Conservation (phyloP, 2,329 filamentous ascomycete species). For the Penicillium sp. region DNA sequence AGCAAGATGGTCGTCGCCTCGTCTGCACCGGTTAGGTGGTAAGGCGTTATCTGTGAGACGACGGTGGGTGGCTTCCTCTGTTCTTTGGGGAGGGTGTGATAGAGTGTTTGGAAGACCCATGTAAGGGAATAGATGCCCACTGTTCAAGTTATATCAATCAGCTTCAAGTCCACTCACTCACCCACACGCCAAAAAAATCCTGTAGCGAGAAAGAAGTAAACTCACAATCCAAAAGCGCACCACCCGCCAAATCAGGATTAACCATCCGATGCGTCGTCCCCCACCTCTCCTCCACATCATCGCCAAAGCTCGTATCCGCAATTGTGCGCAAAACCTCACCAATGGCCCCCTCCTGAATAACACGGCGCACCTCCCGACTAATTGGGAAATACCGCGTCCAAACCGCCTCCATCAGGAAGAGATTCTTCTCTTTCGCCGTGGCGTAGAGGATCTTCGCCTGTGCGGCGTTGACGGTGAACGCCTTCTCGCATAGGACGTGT, state of each 20-base stretch:
- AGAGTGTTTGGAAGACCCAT: slow-evolving; percentile 88
- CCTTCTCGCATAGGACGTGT: slow-evolving; percentile 88
- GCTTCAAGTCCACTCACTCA: too few species aligned
- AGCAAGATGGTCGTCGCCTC: slow-evolving; percentile 78
- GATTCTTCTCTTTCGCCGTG: slow-evolving; percentile 71
- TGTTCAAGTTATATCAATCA: too few species aligned
- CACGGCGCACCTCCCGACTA: slow-evolving; percentile 54
- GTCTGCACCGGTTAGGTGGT: slow-evolving; percentile 73
- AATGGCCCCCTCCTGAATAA: slow-evolving; percentile 64
- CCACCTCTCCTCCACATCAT: slow-evolving; percentile 63
- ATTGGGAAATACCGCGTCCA: slow-evolving; percentile 91
- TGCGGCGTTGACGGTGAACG: slow-evolving; percentile 80
- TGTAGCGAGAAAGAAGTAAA: neutral
- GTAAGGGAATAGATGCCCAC: slow-evolving; percentile 86
- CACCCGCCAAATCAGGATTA: slow-evolving; percentile 80
- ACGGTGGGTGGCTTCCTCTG: slow-evolving; percentile 67
- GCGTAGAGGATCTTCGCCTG: slow-evolving; percentile 75
- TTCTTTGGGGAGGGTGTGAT: slow-evolving; percentile 71
- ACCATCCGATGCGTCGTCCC: slow-evolving; percentile 75
- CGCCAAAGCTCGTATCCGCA: slow-evolving; percentile 66
- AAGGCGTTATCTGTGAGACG: slow-evolving; percentile 72
- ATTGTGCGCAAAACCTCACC: slow-evolving; percentile 61
- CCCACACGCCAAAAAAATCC: neutral
- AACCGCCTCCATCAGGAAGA: slow-evolving; percentile 84
- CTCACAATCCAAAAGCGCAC: slow-evolving; percentile 73